Percentiles rank a stretch among this genome's conserved stretches.
These are phyloP conservation scores for Penicillium sp. DNA, from an alignment of 2,329 filamentous ascomycete species.

Conservation along the genomic window DNA sequence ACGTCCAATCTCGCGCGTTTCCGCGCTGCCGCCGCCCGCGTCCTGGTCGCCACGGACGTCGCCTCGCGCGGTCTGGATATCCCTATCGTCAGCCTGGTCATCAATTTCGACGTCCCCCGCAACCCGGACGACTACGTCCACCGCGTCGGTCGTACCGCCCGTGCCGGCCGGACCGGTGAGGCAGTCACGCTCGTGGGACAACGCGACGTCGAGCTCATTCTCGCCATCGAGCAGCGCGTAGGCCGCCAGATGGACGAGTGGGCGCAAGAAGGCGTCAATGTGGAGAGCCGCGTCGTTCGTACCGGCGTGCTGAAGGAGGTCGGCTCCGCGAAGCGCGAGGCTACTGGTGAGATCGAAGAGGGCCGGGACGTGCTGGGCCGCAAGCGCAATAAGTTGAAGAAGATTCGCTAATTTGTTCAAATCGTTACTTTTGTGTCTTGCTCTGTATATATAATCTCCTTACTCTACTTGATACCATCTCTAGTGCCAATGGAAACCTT, in stretches of 20 bases:
- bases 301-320: slow-evolving; percentile 80
- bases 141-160: slow-evolving; percentile 88
- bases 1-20: slow-evolving; percentile 87
- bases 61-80: slow-evolving; percentile 94
- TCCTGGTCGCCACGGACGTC: slow-evolving; percentile 93
- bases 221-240: slow-evolving; percentile 83
- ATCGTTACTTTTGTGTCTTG: no score
- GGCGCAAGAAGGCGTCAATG: slow-evolving; percentile 84
- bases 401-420: slow-evolving; percentile 40
- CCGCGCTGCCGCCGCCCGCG: slow-evolving; percentile 79
- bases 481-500: no score
- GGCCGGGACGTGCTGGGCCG: slow-evolving; percentile 89
- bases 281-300: slow-evolving; percentile 83
- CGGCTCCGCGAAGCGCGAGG: slow-evolving; percentile 93
- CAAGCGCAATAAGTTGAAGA: slow-evolving; percentile 52
- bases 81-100: slow-evolving; percentile 80
- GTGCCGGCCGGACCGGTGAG: slow-evolving; percentile 80
- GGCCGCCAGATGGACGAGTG: slow-evolving; percentile 75
- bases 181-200: slow-evolving; percentile 88
- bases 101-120: slow-evolving; percentile 96
- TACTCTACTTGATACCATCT: slow-evolving; percentile 15
- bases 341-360: slow-evolving; percentile 85
- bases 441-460: slow-evolving; percentile 8
- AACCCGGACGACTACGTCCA: slow-evolving; percentile 98
- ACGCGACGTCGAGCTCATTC: slow-evolving; percentile 84